Conservation (phyloP, 176 grass and related monocot species). For the Zoysia pacifica region DNA sequence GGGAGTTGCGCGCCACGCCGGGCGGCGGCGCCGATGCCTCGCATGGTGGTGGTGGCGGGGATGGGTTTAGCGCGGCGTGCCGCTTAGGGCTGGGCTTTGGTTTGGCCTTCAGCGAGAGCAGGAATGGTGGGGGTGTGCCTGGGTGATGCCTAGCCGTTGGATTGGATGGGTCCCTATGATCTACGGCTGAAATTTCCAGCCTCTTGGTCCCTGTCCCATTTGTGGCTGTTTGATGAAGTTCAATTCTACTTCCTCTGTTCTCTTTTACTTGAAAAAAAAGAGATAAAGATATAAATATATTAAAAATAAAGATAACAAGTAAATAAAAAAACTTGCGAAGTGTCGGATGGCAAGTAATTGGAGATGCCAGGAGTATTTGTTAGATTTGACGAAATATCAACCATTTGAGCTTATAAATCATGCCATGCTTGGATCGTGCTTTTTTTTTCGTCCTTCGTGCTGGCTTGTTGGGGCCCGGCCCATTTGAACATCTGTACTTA, state of each 20-base stretch:
- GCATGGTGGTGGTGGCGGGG: slow-evolving; percentile 33
- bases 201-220: background rate
- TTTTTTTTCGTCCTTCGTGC: no score
- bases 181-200: background rate
- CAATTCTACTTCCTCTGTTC: background rate
- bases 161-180: background rate
- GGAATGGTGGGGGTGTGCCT: background rate
- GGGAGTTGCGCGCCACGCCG: slow-evolving; percentile 48
- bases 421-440: no score
- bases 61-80: slow-evolving; percentile 31
- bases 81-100: slow-evolving; percentile 32
- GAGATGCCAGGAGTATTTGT: background rate
- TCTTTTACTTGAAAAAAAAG: no score
- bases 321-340: no score
- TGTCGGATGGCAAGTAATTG: no score
- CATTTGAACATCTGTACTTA: no score
- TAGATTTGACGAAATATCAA: background rate
- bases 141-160: background rate
- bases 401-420: background rate
- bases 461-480: no score
- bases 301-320: no score
- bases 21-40: slow-evolving; percentile 50
- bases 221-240: background rate
- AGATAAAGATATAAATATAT: no score
- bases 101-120: background rate